Conservation (phyloP, 2,329 filamentous ascomycete genomes). For the Paecilomyces sp. region DNA sequence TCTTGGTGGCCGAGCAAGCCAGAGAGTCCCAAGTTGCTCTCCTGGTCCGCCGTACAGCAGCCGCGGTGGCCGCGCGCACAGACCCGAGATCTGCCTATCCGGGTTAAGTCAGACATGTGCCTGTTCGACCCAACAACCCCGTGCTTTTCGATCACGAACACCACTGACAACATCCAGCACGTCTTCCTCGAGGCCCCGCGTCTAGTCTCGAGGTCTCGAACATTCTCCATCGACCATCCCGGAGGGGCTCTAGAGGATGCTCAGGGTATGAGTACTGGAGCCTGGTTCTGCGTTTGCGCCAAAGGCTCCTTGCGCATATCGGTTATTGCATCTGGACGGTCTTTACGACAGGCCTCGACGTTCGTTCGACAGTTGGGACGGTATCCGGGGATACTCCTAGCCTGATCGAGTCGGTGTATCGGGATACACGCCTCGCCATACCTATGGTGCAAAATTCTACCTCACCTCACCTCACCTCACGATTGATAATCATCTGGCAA, state of each 20-base stretch:
- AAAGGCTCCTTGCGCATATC: slow-evolving; percentile 32
- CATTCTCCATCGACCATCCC: slow-evolving; percentile 7
- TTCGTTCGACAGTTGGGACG: slow-evolving; percentile 13
- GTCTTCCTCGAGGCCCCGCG: slow-evolving; percentile 2
- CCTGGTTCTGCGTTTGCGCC: slow-evolving; percentile 33
- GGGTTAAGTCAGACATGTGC: slow-evolving; percentile 18
- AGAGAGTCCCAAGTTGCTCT: slow-evolving; percentile 1
- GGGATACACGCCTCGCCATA: background rate
- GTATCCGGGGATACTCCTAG: slow-evolving; percentile 22
- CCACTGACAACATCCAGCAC: slow-evolving; percentile 3
- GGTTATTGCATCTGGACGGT: slow-evolving; percentile 16
- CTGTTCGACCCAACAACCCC: slow-evolving; percentile 18
- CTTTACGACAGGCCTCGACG: slow-evolving; percentile 12
- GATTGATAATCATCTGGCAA: background rate
- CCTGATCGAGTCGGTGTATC: slow-evolving; percentile 7
- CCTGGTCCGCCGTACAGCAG: background rate
- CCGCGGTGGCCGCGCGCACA: background rate
- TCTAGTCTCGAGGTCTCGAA: slow-evolving; percentile 7
- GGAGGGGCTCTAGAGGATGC: slow-evolving; percentile 21
- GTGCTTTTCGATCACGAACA: slow-evolving; percentile 13
- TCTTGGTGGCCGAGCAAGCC: slow-evolving; percentile 62
- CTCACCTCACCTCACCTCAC: background rate
- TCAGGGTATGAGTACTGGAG: slow-evolving; percentile 33
- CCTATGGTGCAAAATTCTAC: background rate
- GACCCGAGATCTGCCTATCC: slow-evolving; percentile 8